Percentiles rank a stretch among this genome's conserved stretches.
phyloP scores from a whole-genome alignment of 495 filamentous ascomycete species.

The Xylaria acuta region DNA sequence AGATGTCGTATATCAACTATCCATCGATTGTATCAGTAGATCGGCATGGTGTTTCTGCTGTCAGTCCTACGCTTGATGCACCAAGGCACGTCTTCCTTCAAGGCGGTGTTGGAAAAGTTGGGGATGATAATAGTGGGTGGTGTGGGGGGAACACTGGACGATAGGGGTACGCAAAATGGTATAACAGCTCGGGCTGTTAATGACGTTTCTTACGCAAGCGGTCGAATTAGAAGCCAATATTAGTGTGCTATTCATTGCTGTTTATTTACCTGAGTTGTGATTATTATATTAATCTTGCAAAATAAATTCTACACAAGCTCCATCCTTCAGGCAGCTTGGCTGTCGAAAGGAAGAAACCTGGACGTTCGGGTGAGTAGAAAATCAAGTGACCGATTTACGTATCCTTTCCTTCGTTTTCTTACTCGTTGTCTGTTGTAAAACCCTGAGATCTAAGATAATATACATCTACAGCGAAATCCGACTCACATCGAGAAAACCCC shows the following conservation, averaged over 20 bases:
- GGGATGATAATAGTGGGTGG: not conserved
- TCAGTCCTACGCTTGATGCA: constrained; percentile 3
- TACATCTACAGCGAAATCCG: no score
- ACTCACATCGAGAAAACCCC: no score
- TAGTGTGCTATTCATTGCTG: constrained; percentile 16
- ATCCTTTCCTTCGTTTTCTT: no score
- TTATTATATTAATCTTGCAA: not conserved
- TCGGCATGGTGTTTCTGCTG: constrained; percentile 9
- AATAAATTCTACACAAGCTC: not conserved
- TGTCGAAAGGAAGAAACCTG: no score
- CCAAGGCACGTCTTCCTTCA: not conserved
- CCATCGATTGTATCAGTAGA: constrained; percentile 6
- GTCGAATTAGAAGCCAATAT: not conserved
- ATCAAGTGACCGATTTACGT: no score
- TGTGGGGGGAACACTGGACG: not conserved
- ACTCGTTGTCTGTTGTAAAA: no score
- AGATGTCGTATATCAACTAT: not conserved
- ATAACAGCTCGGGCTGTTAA: constrained; percentile 16
- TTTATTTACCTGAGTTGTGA: not conserved
- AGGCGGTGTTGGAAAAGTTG: not conserved
- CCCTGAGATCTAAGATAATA: no score
- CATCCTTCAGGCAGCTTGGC: no score
- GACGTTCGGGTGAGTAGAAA: no score
- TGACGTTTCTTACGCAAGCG: not conserved
- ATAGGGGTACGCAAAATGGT: constrained; percentile 7